Conservation (phyloP, 2,329 filamentous ascomycete species). For the Ascochyta viciae-villosae region DNA sequence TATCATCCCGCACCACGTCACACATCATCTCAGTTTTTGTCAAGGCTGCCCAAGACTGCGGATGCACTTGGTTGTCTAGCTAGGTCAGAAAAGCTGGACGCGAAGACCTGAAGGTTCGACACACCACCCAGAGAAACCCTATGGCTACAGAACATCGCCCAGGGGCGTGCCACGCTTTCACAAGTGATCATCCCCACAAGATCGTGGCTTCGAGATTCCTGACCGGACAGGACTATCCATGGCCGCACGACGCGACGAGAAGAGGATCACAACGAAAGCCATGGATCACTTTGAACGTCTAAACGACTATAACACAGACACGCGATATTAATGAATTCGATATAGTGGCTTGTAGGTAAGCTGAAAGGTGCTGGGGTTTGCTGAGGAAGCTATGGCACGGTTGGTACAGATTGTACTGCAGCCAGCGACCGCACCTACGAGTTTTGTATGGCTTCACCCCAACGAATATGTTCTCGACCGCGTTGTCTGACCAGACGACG, state of each 20-base stretch:
- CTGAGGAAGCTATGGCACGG: neutral
- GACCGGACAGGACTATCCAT: neutral
- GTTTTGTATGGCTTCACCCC: neutral
- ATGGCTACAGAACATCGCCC: neutral
- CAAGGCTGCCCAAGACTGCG: neutral
- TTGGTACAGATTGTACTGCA: neutral
- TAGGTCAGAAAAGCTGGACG: conserved; percentile 2
- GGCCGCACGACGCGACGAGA: too few species aligned
- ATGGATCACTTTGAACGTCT: neutral
- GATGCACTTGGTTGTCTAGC: neutral
- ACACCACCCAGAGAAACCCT: neutral
- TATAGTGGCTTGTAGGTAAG: neutral
- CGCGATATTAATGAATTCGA: neutral
- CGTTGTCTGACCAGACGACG: neutral
- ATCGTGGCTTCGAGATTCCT: neutral
- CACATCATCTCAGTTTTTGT: neutral
- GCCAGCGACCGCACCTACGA: neutral
- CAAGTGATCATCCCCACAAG: neutral
- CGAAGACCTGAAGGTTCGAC: neutral
- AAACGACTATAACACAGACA: neutral
- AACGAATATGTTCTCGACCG: neutral
- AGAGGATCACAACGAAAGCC: neutral
- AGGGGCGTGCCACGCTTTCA: neutral
- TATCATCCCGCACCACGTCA: neutral
- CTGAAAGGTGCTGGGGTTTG: neutral